phyloP scores from a whole-genome alignment of 768 basidiomycete species.

The Tubosaeta sp. region DNA sequence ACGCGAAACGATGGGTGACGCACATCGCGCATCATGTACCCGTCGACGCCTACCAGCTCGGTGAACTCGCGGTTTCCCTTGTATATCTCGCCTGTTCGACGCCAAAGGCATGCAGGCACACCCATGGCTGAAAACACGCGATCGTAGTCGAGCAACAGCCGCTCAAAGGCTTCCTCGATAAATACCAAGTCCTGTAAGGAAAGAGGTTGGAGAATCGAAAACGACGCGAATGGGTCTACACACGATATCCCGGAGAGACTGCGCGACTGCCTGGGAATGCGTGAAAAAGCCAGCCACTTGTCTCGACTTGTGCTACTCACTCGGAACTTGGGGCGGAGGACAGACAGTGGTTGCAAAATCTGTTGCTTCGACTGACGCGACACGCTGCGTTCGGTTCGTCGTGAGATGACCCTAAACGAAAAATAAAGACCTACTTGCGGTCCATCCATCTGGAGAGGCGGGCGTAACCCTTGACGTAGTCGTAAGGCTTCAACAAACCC shows the following conservation, averaged over 20 bases:
- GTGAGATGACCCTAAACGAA: background rate
- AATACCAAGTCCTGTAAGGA: conserved; percentile 78
- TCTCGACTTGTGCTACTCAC: conserved; percentile 35
- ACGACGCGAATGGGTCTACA: conserved; percentile 12
- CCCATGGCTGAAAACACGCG: conserved; percentile 94
- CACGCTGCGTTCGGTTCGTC: conserved; percentile 45
- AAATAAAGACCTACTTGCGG: conserved; percentile 55
- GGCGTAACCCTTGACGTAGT: conserved; percentile 95
- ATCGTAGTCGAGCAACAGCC: conserved; percentile 91
- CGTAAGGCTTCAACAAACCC: conserved; percentile 89
- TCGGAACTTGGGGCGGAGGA: conserved; percentile 81
- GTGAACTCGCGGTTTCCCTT: conserved; percentile 97
- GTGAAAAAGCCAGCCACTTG: background rate
- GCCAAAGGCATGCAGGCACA: conserved; percentile 95
- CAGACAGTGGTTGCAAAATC: conserved; percentile 84
- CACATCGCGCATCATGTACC: conserved; percentile 84
- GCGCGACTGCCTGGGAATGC: conserved; percentile 60
- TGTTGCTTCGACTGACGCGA: conserved; percentile 89
- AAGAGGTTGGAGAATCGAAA: background rate
- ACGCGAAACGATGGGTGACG: conserved; percentile 20
- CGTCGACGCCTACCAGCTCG: conserved; percentile 83
- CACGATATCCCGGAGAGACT: conserved; percentile 79
- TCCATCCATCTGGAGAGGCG: conserved; percentile 94
- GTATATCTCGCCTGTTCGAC: conserved; percentile 96
- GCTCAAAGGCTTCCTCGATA: conserved; percentile 97